Conservation (phyloP, 2,329 filamentous ascomycete species). For the Exophiala sp. region DNA sequence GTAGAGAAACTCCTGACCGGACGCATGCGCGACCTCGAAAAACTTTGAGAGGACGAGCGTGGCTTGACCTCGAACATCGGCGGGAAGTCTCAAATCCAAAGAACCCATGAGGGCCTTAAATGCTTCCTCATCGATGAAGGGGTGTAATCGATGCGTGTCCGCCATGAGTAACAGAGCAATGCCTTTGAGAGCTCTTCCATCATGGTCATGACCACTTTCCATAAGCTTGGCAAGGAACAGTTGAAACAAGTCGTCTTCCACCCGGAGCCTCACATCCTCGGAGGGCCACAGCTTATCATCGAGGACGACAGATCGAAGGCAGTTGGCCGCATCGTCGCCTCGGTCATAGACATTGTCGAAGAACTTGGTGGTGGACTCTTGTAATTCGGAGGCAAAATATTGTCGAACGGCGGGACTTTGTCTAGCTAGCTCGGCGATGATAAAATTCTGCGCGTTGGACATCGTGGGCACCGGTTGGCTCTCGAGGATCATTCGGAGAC, state of each 20-base stretch:
- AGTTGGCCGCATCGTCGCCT: slow-evolving; percentile 44
- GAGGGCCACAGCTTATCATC: slow-evolving; percentile 41
- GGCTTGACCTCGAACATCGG: slow-evolving; percentile 70
- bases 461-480: slow-evolving; percentile 33
- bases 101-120: slow-evolving; percentile 82
- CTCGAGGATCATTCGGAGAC: slow-evolving; percentile 40
- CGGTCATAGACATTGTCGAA: slow-evolving; percentile 47
- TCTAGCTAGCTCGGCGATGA: slow-evolving; percentile 43
- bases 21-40: slow-evolving; percentile 67
- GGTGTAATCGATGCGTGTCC: slow-evolving; percentile 46
- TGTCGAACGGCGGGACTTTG: slow-evolving; percentile 40
- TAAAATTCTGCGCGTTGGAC: slow-evolving; percentile 41
- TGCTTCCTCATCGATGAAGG: slow-evolving; percentile 58
- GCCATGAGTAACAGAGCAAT: slow-evolving; percentile 55
- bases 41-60: slow-evolving; percentile 77
- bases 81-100: slow-evolving; percentile 73
- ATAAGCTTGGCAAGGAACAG: slow-evolving; percentile 82
- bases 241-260: slow-evolving; percentile 45
- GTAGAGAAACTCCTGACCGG: slow-evolving; percentile 63
- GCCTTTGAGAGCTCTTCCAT: slow-evolving; percentile 55
- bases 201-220: slow-evolving; percentile 75
- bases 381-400: slow-evolving; percentile 40
- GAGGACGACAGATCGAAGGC: slow-evolving; percentile 43
- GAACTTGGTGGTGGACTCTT: slow-evolving; percentile 42
- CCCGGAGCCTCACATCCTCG: slow-evolving; percentile 39